Percentiles rank a stretch among this genome's conserved stretches.
phyloP scores from a whole-genome alignment of 169 alveolate species.

The Amoebophrya sp. region DNA sequence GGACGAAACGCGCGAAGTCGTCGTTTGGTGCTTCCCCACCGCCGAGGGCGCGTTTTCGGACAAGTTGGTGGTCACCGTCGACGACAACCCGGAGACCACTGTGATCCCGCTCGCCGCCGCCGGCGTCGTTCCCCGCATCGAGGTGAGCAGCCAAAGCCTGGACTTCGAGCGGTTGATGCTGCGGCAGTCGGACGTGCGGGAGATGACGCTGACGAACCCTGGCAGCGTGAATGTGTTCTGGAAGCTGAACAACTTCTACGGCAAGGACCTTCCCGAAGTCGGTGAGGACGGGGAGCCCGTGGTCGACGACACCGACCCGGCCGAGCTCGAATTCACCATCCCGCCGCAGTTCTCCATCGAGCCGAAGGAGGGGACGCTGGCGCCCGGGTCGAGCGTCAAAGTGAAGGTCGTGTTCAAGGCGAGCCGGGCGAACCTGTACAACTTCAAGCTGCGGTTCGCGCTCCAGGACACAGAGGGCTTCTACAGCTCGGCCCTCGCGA shows the following conservation, averaged over 20 bases:
- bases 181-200: conserved; percentile 38
- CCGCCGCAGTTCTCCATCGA: conserved; percentile 19
- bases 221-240: background rate
- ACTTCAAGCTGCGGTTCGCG: conserved; percentile 16
- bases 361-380: conserved; percentile 23
- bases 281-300: conserved; percentile 10
- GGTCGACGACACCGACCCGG: no score
- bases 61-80: conserved; percentile 58
- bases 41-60: conserved; percentile 60
- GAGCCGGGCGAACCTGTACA: conserved; percentile 13
- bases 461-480: conserved; percentile 17
- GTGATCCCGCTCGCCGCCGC: conserved; percentile 58
- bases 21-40: conserved; percentile 78
- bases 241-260: background rate
- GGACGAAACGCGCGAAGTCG: conserved; percentile 64
- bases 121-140: conserved; percentile 49
- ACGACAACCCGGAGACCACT: conserved; percentile 77
- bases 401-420: conserved; percentile 20
- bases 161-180: conserved; percentile 71
- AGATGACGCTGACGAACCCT: background rate
- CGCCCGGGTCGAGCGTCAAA: conserved; percentile 10
- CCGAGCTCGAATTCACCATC: background rate
- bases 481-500: background rate
- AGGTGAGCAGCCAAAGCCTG: conserved; percentile 57
- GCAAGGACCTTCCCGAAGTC: background rate